Evolutionary conservation across 768 basidiomycete species (phyloP).

Genomic region (Phylloporus arenicola): DNA sequence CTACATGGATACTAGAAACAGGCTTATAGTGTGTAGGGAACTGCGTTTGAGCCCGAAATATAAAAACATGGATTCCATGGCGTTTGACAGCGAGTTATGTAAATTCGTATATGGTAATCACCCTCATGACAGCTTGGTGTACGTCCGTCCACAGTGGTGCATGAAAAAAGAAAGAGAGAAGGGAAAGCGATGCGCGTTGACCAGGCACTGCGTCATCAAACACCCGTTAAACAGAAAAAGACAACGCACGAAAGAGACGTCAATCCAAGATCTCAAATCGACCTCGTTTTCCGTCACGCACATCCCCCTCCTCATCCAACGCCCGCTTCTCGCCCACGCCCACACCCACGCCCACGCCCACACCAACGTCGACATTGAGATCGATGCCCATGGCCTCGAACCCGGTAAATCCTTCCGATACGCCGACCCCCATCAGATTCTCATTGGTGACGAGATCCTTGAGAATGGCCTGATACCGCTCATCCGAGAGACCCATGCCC

Average conservation of each 20-base stretch:
- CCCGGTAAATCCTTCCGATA: slow-evolving; percentile 20
- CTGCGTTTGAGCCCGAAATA: no score
- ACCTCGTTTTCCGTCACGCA: slow-evolving; percentile 49
- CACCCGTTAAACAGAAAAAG: neutral
- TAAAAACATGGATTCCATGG: neutral
- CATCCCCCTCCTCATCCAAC: neutral
- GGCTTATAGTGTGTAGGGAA: no score
- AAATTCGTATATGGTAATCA: slow-evolving; percentile 22
- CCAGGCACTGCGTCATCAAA: neutral
- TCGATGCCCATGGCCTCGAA: slow-evolving; percentile 16
- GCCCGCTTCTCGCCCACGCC: slow-evolving; percentile 28
- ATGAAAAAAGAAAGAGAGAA: slow-evolving; percentile 3
- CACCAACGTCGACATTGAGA: slow-evolving; percentile 21
- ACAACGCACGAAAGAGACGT: slow-evolving; percentile 4
- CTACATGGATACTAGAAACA: no score
- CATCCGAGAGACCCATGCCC: slow-evolving; percentile 83
- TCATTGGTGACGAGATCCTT: slow-evolving; percentile 68
- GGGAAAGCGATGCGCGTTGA: neutral
- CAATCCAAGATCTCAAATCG: slow-evolving; percentile 59
- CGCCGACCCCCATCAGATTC: slow-evolving; percentile 43
- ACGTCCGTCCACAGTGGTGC: slow-evolving; percentile 7
- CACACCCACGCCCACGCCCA: slow-evolving; percentile 36
- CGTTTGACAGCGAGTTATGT: neutral
- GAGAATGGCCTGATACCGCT: slow-evolving; percentile 78
- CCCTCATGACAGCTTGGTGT: neutral